Conservation (phyloP, 2,329 filamentous ascomycete species). For the Fusarium succisae region DNA sequence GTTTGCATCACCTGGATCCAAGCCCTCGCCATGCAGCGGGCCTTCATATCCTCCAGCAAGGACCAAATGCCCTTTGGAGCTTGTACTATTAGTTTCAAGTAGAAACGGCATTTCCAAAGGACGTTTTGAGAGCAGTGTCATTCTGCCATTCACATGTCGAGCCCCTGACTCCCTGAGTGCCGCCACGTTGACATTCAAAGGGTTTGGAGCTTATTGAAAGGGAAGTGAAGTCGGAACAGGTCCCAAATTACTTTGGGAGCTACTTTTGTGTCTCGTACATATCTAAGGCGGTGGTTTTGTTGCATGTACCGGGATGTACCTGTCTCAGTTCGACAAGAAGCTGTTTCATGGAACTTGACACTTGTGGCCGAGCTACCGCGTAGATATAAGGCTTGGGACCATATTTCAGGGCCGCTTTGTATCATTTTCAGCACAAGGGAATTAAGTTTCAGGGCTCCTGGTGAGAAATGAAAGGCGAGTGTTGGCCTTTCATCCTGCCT, state of each 20-base stretch:
- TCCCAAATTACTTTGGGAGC: not conserved
- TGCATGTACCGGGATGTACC: not conserved
- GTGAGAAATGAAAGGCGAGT: not conserved
- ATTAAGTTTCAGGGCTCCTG: not conserved
- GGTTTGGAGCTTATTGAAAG: rapidly evolving
- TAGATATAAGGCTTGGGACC: rapidly evolving
- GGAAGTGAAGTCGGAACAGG: rapidly evolving
- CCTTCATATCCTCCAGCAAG: not conserved
- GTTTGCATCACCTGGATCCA: not conserved
- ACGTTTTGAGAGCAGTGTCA: not conserved
- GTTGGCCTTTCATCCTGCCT: not conserved
- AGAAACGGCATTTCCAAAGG: no score
- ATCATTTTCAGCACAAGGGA: rapidly evolving
- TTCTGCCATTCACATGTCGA: no score
- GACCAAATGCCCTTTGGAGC: not conserved
- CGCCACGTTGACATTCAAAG: not conserved
- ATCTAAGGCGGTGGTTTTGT: not conserved
- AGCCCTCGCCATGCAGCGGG: not conserved
- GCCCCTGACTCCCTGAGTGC: not conserved
- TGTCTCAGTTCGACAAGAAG: not conserved
- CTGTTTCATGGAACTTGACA: not conserved
- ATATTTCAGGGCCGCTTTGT: rapidly evolving
- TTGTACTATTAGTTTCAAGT: rapidly evolving
- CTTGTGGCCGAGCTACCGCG: rapidly evolving
- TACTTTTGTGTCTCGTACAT: not conserved